Conservation (phyloP, 768 basidiomycete genomes). For the Macrolepiota albuminosa region DNA sequence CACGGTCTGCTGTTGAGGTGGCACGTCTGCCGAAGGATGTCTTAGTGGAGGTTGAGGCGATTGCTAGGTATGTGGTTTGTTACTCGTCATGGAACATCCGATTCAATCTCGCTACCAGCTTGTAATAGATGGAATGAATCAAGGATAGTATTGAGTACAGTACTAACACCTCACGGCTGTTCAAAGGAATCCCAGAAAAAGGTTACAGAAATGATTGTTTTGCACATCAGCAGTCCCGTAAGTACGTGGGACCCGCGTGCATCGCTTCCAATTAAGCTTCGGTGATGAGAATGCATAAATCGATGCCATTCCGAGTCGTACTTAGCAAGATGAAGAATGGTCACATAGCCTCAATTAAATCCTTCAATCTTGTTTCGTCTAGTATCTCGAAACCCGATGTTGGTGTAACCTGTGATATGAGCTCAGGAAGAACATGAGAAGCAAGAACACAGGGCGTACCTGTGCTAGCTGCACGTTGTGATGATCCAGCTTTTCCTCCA, state of each 20-base stretch:
- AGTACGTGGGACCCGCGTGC: neutral
- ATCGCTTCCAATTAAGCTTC: neutral
- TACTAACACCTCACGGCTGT: neutral
- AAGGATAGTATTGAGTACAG: neutral
- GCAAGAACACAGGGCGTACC: constrained; percentile 39
- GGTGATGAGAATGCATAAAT: neutral
- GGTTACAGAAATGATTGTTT: constrained; percentile 5
- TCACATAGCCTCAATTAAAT: constrained; percentile 82
- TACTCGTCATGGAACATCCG: neutral
- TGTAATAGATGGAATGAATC: constrained; percentile 23
- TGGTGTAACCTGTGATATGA: constrained; percentile 60
- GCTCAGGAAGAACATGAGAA: neutral
- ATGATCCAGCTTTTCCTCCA: constrained; percentile 99
- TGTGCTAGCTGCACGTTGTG: constrained; percentile 98
- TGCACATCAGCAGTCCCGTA: neutral
- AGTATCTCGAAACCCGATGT: constrained; percentile 87
- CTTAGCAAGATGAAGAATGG: constrained; percentile 5
- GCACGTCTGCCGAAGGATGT: constrained; percentile 86
- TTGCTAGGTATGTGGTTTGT: constrained; percentile 55
- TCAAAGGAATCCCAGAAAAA: constrained; percentile 2
- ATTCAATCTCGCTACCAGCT: constrained; percentile 18
- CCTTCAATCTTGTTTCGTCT: constrained; percentile 74
- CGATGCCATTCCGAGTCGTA: constrained; percentile 4
- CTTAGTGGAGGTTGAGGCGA: constrained; percentile 87
- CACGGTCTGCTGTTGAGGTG: constrained; percentile 89